phyloP scores from a whole-genome alignment of 768 basidiomycete genomes.

The Lyophyllum decastes region DNA sequence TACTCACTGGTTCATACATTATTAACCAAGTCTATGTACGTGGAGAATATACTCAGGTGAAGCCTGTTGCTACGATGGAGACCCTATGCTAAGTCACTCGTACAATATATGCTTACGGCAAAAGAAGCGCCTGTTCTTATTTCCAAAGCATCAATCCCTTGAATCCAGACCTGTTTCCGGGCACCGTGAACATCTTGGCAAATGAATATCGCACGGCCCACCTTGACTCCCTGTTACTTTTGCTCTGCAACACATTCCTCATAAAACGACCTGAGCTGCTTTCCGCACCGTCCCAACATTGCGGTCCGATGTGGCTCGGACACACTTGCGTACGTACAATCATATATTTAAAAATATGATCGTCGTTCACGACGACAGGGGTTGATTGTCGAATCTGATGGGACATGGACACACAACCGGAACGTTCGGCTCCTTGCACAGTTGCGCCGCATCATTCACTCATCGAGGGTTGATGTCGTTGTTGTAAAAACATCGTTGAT shows the following conservation, averaged over 20 bases:
- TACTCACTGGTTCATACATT: too few species aligned
- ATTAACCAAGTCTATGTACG: too few species aligned
- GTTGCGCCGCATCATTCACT: background rate
- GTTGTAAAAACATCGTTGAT: too few species aligned
- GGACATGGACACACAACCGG: slow-evolving; percentile 12
- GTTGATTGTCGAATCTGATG: slow-evolving; percentile 18
- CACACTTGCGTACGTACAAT: background rate
- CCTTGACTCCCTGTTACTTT: background rate
- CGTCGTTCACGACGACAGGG: slow-evolving; percentile 17
- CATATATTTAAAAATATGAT: slow-evolving; percentile 4
- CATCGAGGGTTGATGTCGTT: background rate
- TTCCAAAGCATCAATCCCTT: slow-evolving; percentile 7
- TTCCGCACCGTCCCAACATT: background rate
- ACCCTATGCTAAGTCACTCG: slow-evolving; percentile 1
- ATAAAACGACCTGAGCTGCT: background rate
- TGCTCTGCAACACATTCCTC: background rate
- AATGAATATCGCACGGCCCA: background rate
- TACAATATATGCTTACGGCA: slow-evolving; percentile 2
- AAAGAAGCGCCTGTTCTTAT: slow-evolving; percentile 5
- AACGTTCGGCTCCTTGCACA: background rate
- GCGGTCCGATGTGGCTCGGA: background rate
- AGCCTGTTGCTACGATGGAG: slow-evolving; percentile 8
- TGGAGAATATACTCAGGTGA: too few species aligned
- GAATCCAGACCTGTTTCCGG: background rate
- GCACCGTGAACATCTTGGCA: background rate